Evolutionary conservation across 2,329 filamentous ascomycete species (phyloP), one percentile per base, ranked within the genome.

Genomic region (Akanthomyces uredinophilus): DNA sequence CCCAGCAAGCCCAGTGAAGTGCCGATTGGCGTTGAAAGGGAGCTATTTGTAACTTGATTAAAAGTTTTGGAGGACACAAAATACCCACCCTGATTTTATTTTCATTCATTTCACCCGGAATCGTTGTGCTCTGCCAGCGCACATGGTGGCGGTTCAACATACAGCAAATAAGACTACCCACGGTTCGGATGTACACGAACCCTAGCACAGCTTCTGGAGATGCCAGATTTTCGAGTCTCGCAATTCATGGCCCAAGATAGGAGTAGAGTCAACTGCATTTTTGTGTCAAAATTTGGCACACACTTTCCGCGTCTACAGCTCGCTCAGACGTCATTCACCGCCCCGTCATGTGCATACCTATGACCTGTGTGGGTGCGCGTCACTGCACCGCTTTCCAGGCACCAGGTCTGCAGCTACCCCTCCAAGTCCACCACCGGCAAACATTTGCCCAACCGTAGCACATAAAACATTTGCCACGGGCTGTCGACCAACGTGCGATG

Each of bases 61-160:
- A 60, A 59, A 22, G 47, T 43, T 66, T 61, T 67, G 66, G 53
- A 56, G 53, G 35, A 56, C 4, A 46, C 27, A 3, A 54, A 29
- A 55, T 46, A 56, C 39, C 53, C 53, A 22, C 16, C 20, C 20
- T 13, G 11, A 43, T 1, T 49, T 20, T 35, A n/a, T 27, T n/a
- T 39, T 20, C 24, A 41, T 39, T 47, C n/a, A 32, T 49, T 22
- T 16, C 2, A 2, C 4, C 29, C 37, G 4, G n/a, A 58, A 29
- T 22, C 20, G 22, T 14, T 39, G 27, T 8, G 22, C 14, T 27
- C 16, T 22, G 44, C 14, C 5, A 47, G 14, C 5, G 6, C 2
- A 27, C 22, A 16, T 47, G 44, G 11, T 1, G 22, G 22, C 24
- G 22, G 20, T 27, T 16, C 11, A 24, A 22, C 44, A 39, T 5